A percentile compares a stretch with the other conserved stretches of the same genome.
Conservation (phyloP, 2,329 filamentous ascomycete species). For the Colletotrichum neosansevieriae region DNA sequence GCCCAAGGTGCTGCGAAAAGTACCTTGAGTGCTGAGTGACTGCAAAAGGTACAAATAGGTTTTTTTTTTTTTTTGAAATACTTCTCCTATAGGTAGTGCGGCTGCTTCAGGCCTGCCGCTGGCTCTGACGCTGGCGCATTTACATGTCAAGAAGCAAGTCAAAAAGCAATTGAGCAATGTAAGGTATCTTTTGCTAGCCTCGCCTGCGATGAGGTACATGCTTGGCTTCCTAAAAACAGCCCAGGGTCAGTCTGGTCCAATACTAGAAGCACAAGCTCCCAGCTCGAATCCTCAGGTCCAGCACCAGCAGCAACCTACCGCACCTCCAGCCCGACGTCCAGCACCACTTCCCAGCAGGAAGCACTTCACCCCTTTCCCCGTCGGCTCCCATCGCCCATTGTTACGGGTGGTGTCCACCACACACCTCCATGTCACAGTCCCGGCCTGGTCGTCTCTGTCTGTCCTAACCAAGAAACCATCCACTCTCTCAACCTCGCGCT, state of each 20-base stretch:
- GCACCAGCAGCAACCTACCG: not conserved
- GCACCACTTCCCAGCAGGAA: no score
- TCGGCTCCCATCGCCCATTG: slow-evolving; percentile 2
- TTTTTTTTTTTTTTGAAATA: no score
- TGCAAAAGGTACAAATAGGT: not conserved
- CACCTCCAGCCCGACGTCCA: no score
- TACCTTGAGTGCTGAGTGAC: no score
- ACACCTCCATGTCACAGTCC: slow-evolving; percentile 29
- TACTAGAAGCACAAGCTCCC: slow-evolving; percentile 21
- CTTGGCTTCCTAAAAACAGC: not conserved
- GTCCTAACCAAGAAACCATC: slow-evolving; percentile 22
- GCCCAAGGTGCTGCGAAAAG: no score
- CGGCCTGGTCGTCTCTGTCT: slow-evolving; percentile 24
- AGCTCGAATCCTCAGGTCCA: slow-evolving; percentile 9
- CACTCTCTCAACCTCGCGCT: slow-evolving; percentile 43
- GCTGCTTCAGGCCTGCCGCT: slow-evolving; percentile 1
- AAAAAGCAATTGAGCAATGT: no score
- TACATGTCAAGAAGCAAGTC: not conserved
- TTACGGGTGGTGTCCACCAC: slow-evolving; percentile 4
- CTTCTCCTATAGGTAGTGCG: not conserved
- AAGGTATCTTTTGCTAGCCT: slow-evolving; percentile 20
- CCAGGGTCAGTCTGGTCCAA: slow-evolving; percentile 25
- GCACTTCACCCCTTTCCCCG: slow-evolving; percentile 19
- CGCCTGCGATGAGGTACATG: slow-evolving; percentile 9
- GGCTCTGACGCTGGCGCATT: slow-evolving; percentile 10